A percentile compares a stretch with the other conserved stretches of the same genome.
Evolutionary conservation across 148 eudicot genomes (phyloP).

Genomic region (Spergularia bocconei): DNA sequence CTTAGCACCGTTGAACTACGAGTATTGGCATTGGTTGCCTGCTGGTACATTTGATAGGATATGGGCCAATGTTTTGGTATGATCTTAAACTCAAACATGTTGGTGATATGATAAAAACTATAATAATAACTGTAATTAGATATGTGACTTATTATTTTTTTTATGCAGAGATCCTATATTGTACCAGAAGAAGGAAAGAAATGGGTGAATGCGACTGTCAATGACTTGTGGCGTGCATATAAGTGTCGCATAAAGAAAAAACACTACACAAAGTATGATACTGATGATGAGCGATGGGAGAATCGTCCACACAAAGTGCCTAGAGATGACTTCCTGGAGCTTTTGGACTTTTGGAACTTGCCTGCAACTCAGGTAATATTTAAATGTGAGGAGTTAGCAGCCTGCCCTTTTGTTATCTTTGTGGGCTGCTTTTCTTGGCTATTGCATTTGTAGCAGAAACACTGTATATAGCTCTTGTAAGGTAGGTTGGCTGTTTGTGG

Average conservation of each 20-base stretch:
- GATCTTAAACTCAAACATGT: background rate
- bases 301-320: background rate
- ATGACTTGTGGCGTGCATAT: background rate
- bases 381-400: background rate
- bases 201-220: conserved; percentile 1
- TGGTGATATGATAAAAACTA: background rate
- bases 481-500: too few species aligned
- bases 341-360: background rate
- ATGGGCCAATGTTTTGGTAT: background rate
- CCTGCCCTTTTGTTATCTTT: too few species aligned
- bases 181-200: background rate
- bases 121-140: background rate
- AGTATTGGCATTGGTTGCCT: background rate
- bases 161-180: background rate
- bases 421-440: background rate
- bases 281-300: background rate
- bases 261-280: background rate
- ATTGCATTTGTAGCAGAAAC: too few species aligned
- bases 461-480: too few species aligned
- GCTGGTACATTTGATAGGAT: background rate
- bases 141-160: background rate
- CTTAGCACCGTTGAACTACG: background rate
- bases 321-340: background rate
- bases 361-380: background rate
- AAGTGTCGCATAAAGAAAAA: background rate